A percentile compares a stretch with the other conserved stretches of the same genome.
These are phyloP conservation scores for Wickerhamiella siamensis DNA, from an alignment of 805 yeast species.

Conservation along the genomic window DNA sequence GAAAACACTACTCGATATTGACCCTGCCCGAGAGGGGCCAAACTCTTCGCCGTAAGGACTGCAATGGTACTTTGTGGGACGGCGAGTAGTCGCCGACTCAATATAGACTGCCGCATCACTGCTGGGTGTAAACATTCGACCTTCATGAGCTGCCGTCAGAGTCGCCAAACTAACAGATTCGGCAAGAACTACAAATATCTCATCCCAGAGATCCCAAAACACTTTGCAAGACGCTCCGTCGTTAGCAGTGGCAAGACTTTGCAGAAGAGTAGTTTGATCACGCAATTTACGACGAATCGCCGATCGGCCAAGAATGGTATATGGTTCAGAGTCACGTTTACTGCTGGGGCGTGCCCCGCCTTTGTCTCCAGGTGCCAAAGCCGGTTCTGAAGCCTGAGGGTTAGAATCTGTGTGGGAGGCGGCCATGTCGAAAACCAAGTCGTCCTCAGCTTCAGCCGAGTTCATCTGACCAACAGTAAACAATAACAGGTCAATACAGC, in stretches of 20 bases:
- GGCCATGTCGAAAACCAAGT: background rate
- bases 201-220: constrained; percentile 26
- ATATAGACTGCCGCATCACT: constrained; percentile 20
- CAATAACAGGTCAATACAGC: background rate
- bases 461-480: background rate
- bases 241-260: background rate
- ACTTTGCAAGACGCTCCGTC: constrained; percentile 22
- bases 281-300: background rate
- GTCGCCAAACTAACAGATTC: constrained; percentile 18
- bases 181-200: constrained; percentile 19
- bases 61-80: background rate
- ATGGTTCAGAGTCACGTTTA: background rate
- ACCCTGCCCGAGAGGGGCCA: background rate
- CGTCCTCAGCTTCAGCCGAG: background rate
- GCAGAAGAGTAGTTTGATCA: background rate
- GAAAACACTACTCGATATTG: background rate
- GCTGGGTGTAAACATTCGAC: constrained; percentile 21
- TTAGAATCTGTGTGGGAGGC: background rate
- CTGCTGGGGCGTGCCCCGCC: background rate
- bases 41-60: background rate
- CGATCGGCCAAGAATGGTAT: background rate
- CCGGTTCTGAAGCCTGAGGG: background rate
- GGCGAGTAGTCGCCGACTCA: background rate
- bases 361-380: background rate
- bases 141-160: constrained; percentile 18